Base-by-base conservation (phyloP, 1,284 basidiomycete species). In the Exsudoporus floridanus region DNA sequence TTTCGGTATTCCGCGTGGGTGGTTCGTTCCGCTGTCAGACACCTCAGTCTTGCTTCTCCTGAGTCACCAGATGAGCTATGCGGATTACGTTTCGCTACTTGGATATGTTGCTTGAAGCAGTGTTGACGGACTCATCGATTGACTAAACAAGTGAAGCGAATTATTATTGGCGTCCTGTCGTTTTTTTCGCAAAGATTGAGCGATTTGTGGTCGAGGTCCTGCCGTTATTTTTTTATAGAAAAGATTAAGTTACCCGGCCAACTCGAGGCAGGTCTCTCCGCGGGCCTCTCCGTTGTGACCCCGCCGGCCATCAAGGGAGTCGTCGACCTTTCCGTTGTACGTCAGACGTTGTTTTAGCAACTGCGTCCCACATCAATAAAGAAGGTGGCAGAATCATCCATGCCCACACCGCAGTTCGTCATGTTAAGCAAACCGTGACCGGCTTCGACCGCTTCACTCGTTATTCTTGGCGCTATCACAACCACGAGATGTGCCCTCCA, bases 11-110 rank as follows among this genome's bases (percentile, higher is more conserved):
- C 60, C 65, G 64, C 69, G 66, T 69, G 73, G 62, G 68, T 67
- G 77, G 81, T 72, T 83, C 82, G 81, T 83, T 83, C 82, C 74
- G 80, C 71, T 83, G 81, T 83, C 81, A 74, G 64, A 83, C 74
- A 83, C 68, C 33, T n/a, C 18, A 18, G 35, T 21, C 34, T 37
- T n/a, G 30, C 2, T 43, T 28, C n/a, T 27, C 13, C 40, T 43
- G 19, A 19, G 19, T 18, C 31, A 13, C n/a, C 25, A 23, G 27
- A 38, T 18, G n/a, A 5, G 19, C 49, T 47, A 48, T 28, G 39
- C 44, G 25, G 42, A 34, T 64, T 62, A 49, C 31, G 54, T 56
- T 38, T 39, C 25, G 14, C 27, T 25, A 5, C 27, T 12, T 35
- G 16, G 30, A 38, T 27, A 42, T 34, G 34, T 30, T 39, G 5